Evolutionary conservation across 2,329 filamentous ascomycete species (phyloP).

Genomic region (Alternaria brassicae): DNA sequence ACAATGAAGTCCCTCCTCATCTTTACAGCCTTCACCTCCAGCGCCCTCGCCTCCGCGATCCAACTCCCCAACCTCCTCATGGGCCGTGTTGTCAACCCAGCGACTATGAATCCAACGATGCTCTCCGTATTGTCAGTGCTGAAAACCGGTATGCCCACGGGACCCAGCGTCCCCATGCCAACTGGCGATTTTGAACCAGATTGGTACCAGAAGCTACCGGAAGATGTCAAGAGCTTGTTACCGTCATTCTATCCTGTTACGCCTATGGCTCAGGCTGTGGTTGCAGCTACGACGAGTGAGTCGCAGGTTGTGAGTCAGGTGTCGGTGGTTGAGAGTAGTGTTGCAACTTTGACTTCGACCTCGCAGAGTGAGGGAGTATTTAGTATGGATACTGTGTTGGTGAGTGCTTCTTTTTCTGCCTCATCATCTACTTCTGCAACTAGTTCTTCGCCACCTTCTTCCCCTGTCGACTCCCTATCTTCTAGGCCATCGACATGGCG

Average conservation of each 20-base stretch:
- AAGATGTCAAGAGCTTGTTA: conserved; percentile 20
- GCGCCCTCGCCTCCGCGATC: not conserved
- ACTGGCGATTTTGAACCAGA: conserved; percentile 14
- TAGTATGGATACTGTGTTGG: not conserved
- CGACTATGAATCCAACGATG: conserved; percentile 22
- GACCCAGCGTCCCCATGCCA: conserved; percentile 7
- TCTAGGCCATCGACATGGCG: not conserved
- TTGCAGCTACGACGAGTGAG: not conserved
- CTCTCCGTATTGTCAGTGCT: conserved; percentile 26
- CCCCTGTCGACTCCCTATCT: not conserved
- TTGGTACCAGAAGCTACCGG: conserved; percentile 25
- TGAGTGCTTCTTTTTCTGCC: not conserved
- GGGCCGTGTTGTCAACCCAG: conserved; percentile 19
- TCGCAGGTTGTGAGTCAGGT: not conserved
- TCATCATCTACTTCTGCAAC: not conserved
- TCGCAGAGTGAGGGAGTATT: not conserved
- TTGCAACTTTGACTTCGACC: no score
- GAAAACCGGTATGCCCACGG: conserved; percentile 21
- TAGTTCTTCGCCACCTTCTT: not conserved
- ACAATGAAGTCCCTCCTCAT: conserved; percentile 15
- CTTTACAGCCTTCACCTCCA: conserved; percentile 3
- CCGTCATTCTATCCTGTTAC: conserved; percentile 19
- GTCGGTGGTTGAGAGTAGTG: not conserved
- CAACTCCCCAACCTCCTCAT: not conserved
- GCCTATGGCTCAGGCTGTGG: not conserved